Percentiles rank a stretch among this genome's conserved stretches.
These are phyloP conservation scores for Syzygium syzygioides DNA, from an alignment of 441 rosid species.

Conservation along the genomic window DNA sequence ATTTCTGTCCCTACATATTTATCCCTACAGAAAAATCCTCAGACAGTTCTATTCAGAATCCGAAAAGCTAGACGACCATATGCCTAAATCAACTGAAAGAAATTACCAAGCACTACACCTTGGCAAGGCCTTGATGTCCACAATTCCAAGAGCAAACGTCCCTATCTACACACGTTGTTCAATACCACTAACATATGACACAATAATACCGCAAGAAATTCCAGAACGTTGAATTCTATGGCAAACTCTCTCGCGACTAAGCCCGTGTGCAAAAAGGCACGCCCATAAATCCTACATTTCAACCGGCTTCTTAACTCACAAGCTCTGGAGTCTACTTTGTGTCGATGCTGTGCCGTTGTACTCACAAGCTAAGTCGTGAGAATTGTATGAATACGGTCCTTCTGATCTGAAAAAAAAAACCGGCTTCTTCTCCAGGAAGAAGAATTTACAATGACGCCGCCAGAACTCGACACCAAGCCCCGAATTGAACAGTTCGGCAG, in stretches of 20 bases:
- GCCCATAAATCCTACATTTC: background rate
- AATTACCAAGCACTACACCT: background rate
- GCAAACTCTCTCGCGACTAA: background rate
- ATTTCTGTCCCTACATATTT: background rate
- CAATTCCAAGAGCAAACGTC: background rate
- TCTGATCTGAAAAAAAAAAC: too few species aligned
- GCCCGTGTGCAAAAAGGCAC: background rate
- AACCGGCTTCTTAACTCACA: background rate
- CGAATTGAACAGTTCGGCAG: background rate
- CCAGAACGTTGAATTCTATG: background rate
- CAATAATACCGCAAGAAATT: background rate
- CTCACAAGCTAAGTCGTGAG: too few species aligned
- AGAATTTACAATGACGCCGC: background rate
- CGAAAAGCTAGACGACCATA: background rate
- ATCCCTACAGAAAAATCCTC: background rate
- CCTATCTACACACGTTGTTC: background rate
- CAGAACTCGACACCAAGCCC: background rate
- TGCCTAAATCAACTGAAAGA: background rate
- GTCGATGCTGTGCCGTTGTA: too few species aligned
- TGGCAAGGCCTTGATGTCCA: background rate
- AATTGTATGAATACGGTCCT: too few species aligned
- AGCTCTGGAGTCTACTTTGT: too few species aligned
- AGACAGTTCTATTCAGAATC: background rate
- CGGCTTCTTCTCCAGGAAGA: background rate
- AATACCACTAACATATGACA: background rate